Conservation (phyloP, 208 protist genomes). For the Acanthamoeba culbertsoni region DNA sequence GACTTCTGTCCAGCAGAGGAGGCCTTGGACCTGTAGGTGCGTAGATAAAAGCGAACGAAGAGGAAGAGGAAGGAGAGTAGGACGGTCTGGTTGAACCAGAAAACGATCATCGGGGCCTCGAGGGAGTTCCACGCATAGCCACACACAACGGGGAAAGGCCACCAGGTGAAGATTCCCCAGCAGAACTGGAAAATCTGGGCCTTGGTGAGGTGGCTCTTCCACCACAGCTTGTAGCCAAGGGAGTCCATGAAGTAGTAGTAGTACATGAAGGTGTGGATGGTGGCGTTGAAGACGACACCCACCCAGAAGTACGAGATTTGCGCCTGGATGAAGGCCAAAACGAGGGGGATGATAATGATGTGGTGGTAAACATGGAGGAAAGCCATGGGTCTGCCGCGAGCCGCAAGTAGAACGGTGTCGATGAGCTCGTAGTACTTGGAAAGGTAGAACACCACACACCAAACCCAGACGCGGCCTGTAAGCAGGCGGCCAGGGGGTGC, state of each 20-base stretch:
- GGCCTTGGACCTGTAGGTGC: neutral
- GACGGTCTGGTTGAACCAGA: slow-evolving; percentile 38
- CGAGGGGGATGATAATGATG: slow-evolving; percentile 4
- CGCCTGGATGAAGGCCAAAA: slow-evolving; percentile 29
- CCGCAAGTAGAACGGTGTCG: slow-evolving; percentile 46
- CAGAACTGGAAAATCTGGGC: slow-evolving; percentile 74
- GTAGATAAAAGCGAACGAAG: slow-evolving; percentile 24
- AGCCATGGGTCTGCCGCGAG: neutral
- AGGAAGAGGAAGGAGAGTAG: slow-evolving; percentile 49
- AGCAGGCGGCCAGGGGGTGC: slow-evolving; percentile 2
- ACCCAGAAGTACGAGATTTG: neutral
- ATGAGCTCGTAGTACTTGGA: slow-evolving; percentile 64
- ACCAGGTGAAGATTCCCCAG: slow-evolving; percentile 26
- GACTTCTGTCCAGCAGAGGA: neutral
- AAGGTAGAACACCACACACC: slow-evolving; percentile 38
- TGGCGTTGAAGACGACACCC: slow-evolving; percentile 59
- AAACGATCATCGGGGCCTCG: neutral
- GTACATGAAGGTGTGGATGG: slow-evolving; percentile 76
- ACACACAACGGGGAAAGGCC: neutral
- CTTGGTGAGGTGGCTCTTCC: slow-evolving; percentile 73
- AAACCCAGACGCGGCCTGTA: neutral
- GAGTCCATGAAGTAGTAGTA: slow-evolving; percentile 67
- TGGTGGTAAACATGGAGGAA: slow-evolving; percentile 63
- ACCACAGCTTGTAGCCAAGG: slow-evolving; percentile 68
- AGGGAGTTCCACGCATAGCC: neutral